A percentile compares a stretch with the other conserved stretches of the same genome.
Conservation (phyloP, 139 green algal genomes). For the Haematococcus lacustris region DNA sequence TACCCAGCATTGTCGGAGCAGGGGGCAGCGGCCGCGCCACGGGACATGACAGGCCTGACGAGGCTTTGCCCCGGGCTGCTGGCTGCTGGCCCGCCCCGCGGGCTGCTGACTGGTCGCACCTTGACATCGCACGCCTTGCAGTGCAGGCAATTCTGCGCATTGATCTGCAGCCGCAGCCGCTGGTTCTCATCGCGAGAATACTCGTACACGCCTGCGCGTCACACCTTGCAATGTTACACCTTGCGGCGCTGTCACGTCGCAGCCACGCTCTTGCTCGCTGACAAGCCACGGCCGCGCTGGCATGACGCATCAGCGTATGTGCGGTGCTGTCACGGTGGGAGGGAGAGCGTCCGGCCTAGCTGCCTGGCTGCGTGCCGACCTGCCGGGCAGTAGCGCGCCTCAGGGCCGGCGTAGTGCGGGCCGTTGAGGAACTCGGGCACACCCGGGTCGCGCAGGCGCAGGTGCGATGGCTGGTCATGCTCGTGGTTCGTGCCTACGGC, state of each 20-base stretch:
- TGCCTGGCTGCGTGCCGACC: conserved; percentile 3
- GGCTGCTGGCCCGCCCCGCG: too few relatives aligned
- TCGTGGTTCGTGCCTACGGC: conserved; percentile 83
- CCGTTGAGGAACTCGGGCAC: conserved; percentile 55
- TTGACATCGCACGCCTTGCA: conserved; percentile 87
- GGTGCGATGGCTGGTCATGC: conserved; percentile 87
- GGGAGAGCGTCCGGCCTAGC: too few relatives aligned
- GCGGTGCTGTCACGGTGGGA: too few relatives aligned
- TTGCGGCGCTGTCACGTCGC: too few relatives aligned
- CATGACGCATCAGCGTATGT: too few relatives aligned
- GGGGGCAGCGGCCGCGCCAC: too few relatives aligned
- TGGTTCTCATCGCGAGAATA: conserved; percentile 47
- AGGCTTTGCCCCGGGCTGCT: too few relatives aligned
- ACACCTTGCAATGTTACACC: conserved; percentile 12
- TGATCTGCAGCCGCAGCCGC: conserved; percentile 66
- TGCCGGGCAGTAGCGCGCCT: conserved; percentile 36
- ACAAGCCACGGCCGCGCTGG: too few relatives aligned
- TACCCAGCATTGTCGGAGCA: too few relatives aligned
- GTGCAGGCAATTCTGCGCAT: conserved; percentile 96
- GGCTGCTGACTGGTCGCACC: too few relatives aligned
- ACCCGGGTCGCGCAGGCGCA: conserved; percentile 48
- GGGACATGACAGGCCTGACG: too few relatives aligned
- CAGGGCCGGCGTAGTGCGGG: conserved; percentile 67
- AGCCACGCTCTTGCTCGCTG: too few relatives aligned
- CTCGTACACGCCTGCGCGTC: conserved; percentile 84